Evolutionary conservation across 192 early-diverging fungal species (phyloP), one percentile per base, ranked within the genome.

Genomic region (Irineochytrium annulatum): DNA sequence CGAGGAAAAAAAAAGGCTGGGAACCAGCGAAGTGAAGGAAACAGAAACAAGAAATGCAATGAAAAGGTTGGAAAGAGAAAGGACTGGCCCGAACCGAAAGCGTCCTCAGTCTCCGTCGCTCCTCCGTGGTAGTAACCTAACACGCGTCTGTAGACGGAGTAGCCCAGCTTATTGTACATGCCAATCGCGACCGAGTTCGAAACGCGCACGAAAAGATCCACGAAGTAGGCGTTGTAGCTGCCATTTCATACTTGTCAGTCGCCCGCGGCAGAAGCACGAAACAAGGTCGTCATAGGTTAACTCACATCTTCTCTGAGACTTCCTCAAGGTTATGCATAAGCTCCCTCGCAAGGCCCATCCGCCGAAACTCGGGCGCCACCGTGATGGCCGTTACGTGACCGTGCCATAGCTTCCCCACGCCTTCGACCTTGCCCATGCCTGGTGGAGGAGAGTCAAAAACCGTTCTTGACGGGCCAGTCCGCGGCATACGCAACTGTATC

Each of bases 381-480:
- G 96, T 97, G 32, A 99, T 80, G 6, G 96, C 96, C 1, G 96
- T 96, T 29, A 99, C 96, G 64, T 99, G 96, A 3, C 96, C 96
- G 67, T 99, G 96, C 94, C 94, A 97, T 28, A 89, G 80, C 55
- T 87, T 84, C 32, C 79, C 83, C 0, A 71, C 77, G 51, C 94
- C 96, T 67, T 99, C 96, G 13, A 91, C 91, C 65, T 99, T 99
- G 31, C 93, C 93, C 90, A 99, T 95, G 19, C 94, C 87, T 77
- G 61, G 34, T 1, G 16, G 16, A 35, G 34, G 16, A n/a, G 27
- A 20, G 24, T 33, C 55, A 52, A 53, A 17, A 39, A 20, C 35
- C 48, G 6, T 27, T 53, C 20, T 26, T n/a, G 16, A 19, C 31
- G 57, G 39, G 13, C 44, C 6, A 58, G 30, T 20, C 14, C 14